Evolutionary conservation across 2,329 filamentous ascomycete species (phyloP).

Genomic region (Fusarium succisae): DNA sequence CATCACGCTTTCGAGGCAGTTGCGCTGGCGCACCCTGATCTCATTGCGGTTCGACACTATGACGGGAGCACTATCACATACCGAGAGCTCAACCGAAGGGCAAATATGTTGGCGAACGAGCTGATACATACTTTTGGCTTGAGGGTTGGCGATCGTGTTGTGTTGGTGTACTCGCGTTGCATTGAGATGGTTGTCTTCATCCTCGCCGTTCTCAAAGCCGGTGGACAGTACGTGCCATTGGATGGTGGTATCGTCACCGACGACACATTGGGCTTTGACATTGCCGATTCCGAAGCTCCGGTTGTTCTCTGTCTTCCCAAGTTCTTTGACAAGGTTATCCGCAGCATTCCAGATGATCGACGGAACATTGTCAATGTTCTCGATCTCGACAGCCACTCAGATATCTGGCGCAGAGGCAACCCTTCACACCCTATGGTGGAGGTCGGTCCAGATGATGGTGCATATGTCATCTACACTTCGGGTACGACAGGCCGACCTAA

Average conservation of each 20-base stretch:
- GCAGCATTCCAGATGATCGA: conserved; percentile 12
- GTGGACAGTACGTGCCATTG: conserved; percentile 29
- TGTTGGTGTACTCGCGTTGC: conserved; percentile 32
- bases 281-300: conserved; percentile 20
- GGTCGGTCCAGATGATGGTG: conserved; percentile 16
- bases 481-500: conserved; percentile 29
- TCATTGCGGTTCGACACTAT: conserved; percentile 20
- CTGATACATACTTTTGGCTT: conserved; percentile 12
- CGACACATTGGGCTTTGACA: conserved; percentile 26
- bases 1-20: conserved; percentile 32
- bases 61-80: conserved; percentile 34
- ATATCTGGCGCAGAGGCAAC: conserved; percentile 15
- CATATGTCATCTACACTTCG: conserved; percentile 33
- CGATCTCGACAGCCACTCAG: conserved; percentile 13
- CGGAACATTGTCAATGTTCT: conserved; percentile 13
- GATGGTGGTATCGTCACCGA: conserved; percentile 29
- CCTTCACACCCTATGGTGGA: conserved; percentile 15
- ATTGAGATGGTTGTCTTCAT: conserved; percentile 34
- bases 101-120: conserved; percentile 29
- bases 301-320: conserved; percentile 27
- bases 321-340: conserved; percentile 26
- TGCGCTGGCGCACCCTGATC: conserved; percentile 30
- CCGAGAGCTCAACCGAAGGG: conserved; percentile 25
- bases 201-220: conserved; percentile 28
- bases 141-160: conserved; percentile 24